Conservation (phyloP, 352 stramenopile species). For the Thalassiosira hispida region DNA sequence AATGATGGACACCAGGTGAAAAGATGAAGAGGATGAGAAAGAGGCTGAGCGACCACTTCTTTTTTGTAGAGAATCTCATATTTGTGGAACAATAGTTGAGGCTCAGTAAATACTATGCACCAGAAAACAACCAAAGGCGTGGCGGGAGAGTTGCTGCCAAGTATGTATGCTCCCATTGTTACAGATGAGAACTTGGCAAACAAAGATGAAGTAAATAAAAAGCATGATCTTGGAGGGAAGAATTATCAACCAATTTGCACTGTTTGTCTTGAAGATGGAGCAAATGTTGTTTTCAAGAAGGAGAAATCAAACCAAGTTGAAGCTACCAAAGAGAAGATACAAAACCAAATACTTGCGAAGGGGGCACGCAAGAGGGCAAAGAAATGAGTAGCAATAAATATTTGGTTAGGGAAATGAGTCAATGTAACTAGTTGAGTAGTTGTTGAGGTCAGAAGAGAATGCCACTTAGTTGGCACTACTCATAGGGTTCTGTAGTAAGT, state of each 20-base stretch:
- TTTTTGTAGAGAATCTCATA: neutral
- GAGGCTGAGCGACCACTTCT: neutral
- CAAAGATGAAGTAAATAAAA: neutral
- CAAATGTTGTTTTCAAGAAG: neutral
- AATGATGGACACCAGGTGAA: neutral
- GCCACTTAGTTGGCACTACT: neutral
- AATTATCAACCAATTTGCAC: neutral
- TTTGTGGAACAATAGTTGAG: neutral
- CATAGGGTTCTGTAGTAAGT: neutral
- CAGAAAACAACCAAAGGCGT: neutral
- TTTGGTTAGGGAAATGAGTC: neutral
- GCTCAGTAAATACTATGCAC: conserved; percentile 1
- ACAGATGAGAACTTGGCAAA: neutral
- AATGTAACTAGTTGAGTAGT: neutral
- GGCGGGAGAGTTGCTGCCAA: neutral
- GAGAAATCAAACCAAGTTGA: neutral
- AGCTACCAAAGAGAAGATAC: neutral
- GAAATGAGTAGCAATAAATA: neutral
- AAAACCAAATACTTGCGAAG: neutral
- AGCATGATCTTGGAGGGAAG: neutral
- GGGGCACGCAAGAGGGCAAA: neutral
- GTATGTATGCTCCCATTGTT: neutral
- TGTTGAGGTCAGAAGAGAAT: neutral
- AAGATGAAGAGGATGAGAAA: neutral
- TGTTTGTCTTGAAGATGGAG: conserved; percentile 1